Percentiles rank a stretch among this genome's conserved stretches.
Conservation (phyloP, 495 filamentous ascomycete species). For the Penicillium samsonianum region DNA sequence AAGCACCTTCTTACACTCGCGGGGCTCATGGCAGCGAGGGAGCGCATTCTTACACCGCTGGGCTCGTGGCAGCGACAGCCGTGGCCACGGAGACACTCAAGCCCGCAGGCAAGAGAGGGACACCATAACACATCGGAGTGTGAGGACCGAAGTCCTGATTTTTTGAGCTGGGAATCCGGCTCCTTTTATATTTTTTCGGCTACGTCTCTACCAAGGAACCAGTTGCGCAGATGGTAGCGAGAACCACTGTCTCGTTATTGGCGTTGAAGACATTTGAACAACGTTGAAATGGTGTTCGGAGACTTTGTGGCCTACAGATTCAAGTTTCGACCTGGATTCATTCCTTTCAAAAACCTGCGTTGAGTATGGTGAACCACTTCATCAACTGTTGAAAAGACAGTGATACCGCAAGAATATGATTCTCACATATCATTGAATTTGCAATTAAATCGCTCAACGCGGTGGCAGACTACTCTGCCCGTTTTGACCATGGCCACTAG, state of each 20-base stretch:
- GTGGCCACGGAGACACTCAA: not conserved
- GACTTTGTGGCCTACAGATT: too few species aligned
- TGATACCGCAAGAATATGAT: not conserved
- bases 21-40: too few species aligned
- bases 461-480: not conserved
- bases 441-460: not conserved
- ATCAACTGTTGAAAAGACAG: conserved; percentile 2
- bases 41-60: not conserved
- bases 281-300: too few species aligned
- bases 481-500: too few species aligned
- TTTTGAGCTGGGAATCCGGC: conserved; percentile 8
- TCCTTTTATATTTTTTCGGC: not conserved
- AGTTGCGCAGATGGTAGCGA: conserved; percentile 8
- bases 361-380: conserved; percentile 4
- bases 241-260: not conserved
- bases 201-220: conserved; percentile 7
- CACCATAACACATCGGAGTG: not conserved
- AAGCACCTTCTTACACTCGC: conserved; percentile 1
- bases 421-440: too few species aligned
- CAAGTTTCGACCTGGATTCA: not conserved
- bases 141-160: conserved; percentile 3
- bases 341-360: conserved; percentile 3
- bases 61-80: not conserved
- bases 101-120: not conserved
- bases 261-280: too few species aligned